phyloP scores from a whole-genome alignment of 2,329 filamentous ascomycete genomes.

The Leptographium wingfieldii region DNA sequence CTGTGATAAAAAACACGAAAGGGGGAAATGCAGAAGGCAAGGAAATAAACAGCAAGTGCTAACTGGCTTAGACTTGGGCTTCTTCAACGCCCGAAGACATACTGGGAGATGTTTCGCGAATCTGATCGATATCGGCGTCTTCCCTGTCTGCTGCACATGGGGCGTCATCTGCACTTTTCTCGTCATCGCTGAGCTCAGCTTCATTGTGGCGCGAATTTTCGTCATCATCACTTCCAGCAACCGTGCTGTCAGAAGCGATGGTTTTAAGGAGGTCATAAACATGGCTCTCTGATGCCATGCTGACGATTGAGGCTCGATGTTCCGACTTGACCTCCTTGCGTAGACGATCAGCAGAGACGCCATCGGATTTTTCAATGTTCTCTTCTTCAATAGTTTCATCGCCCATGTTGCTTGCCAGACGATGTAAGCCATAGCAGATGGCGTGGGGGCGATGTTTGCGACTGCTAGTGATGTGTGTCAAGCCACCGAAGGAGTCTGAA shows the following conservation, averaged over 20 bases:
- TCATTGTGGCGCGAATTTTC: not conserved
- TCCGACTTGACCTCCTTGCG: conserved; percentile 20
- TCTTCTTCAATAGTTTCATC: conserved; percentile 5
- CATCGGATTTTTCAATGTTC: conserved; percentile 13
- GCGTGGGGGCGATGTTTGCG: not conserved
- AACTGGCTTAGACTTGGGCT: not conserved
- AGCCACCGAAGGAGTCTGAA: not conserved
- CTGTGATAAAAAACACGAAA: too few relatives aligned
- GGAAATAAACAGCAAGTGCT: not conserved
- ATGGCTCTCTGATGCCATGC: not conserved
- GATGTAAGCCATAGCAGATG: not conserved
- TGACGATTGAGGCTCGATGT: conserved; percentile 10
- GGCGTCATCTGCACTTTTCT: not conserved
- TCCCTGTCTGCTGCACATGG: not conserved
- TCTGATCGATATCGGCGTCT: not conserved
- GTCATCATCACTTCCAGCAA: not conserved
- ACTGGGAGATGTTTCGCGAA: not conserved
- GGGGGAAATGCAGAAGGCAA: not conserved
- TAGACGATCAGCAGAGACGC: conserved; percentile 16
- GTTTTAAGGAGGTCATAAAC: not conserved
- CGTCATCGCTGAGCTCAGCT: not conserved
- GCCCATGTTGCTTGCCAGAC: not conserved
- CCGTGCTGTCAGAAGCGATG: not conserved
- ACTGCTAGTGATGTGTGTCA: not conserved
- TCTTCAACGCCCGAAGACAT: not conserved